These are phyloP conservation scores for Cyanodermella asteris DNA, from an alignment of 2,329 filamentous ascomycete species.

Conservation along the genomic window DNA sequence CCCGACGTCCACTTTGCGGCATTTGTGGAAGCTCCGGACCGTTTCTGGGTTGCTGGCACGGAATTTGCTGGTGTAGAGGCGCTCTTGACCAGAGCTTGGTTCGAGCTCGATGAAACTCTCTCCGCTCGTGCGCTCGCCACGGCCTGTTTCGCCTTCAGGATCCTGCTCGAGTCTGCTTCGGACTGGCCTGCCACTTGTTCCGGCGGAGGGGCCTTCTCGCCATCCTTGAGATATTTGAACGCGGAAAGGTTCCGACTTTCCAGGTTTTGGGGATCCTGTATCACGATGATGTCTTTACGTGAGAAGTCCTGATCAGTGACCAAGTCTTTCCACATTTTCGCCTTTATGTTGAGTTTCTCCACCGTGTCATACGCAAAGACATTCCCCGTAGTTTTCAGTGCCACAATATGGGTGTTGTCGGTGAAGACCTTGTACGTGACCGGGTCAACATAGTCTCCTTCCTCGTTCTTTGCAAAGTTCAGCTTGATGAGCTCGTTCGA, in stretches of 20 bases:
- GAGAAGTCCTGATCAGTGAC: constrained; percentile 72
- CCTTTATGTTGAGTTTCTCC: constrained; percentile 84
- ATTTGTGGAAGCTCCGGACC: no score
- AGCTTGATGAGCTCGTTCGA: constrained; percentile 73
- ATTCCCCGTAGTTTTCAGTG: constrained; percentile 68
- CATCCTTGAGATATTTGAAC: constrained; percentile 78
- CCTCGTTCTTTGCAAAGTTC: constrained; percentile 78
- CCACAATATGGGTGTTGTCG: constrained; percentile 92
- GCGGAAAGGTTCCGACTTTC: constrained; percentile 60
- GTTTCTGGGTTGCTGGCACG: not conserved
- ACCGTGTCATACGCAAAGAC: constrained; percentile 94
- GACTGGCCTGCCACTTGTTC: no score
- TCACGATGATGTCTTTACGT: constrained; percentile 78
- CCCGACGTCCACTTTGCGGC: constrained; percentile 81
- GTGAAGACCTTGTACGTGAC: constrained; percentile 96
- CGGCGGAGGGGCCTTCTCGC: constrained; percentile 44
- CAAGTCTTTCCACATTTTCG: constrained; percentile 86
- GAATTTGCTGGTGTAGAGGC: not conserved
- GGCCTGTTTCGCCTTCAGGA: constrained; percentile 74
- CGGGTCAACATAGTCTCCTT: constrained; percentile 80
- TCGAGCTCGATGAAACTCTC: constrained; percentile 36
- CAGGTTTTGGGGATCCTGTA: constrained; percentile 88
- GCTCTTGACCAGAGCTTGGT: constrained; percentile 25
- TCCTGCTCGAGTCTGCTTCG: constrained; percentile 58
- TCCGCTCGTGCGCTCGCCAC: constrained; percentile 76